phyloP scores from a whole-genome alignment of 495 filamentous ascomycete genomes.

The Neurospora sublineolata region DNA sequence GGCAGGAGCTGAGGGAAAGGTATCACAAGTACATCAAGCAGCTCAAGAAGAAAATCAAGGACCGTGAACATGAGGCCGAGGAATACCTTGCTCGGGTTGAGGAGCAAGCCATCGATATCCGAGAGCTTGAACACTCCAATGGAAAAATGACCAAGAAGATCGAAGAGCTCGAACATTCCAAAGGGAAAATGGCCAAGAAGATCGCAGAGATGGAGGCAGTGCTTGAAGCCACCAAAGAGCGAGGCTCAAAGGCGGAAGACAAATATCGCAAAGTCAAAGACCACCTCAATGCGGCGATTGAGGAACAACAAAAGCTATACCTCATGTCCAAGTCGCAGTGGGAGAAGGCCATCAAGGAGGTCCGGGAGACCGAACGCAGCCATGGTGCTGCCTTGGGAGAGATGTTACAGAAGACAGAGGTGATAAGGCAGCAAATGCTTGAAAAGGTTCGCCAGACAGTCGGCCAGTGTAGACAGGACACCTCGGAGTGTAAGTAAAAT shows the following conservation, averaged over 20 bases:
- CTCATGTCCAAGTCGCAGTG: constrained; percentile 18
- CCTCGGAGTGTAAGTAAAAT: constrained; percentile 17
- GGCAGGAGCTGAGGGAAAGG: constrained; percentile 8
- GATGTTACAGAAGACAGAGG: constrained; percentile 18
- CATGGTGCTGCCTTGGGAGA: constrained; percentile 14
- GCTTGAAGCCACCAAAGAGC: constrained; percentile 9
- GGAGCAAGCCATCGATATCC: constrained; percentile 13
- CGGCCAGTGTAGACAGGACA: constrained; percentile 15
- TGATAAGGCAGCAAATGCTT: constrained; percentile 20
- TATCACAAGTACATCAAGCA: constrained; percentile 15
- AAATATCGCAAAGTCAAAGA: constrained; percentile 20
- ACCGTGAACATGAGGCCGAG: not conserved
- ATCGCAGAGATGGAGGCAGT: constrained; percentile 13
- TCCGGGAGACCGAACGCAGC: constrained; percentile 10
- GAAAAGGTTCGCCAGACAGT: constrained; percentile 19
- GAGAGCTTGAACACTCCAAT: constrained; percentile 9
- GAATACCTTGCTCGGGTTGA: not conserved
- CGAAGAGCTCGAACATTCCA: constrained; percentile 8
- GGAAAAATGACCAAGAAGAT: constrained; percentile 16
- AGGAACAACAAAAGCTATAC: constrained; percentile 30
- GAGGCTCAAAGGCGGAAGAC: constrained; percentile 15
- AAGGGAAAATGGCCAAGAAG: constrained; percentile 12
- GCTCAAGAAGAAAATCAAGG: constrained; percentile 5
- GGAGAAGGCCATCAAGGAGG: constrained; percentile 13
- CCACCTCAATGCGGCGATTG: constrained; percentile 24